Evolutionary conservation across 2,329 filamentous ascomycete genomes (phyloP).

Genomic region (Pseudopithomyces chartarum): DNA sequence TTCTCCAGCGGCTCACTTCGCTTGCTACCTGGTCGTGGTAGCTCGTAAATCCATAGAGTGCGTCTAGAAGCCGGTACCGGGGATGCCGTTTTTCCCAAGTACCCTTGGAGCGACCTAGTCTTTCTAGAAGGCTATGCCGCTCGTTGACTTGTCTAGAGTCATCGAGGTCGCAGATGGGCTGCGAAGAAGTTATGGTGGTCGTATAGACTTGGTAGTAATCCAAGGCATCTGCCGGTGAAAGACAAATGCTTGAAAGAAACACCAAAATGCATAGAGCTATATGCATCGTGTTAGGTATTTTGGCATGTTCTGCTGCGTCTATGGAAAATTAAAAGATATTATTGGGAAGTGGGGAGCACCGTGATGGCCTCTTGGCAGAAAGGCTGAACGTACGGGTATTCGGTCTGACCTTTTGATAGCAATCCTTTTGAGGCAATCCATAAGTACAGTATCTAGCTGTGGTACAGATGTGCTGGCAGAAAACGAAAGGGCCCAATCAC

Average conservation of each 20-base stretch:
- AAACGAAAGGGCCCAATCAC: too few relatives aligned
- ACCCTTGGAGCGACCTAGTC: background rate
- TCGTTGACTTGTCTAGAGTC: background rate
- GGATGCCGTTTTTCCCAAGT: background rate
- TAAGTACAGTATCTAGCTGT: too few relatives aligned
- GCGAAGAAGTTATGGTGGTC: background rate
- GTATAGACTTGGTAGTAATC: background rate
- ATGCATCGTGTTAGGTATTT: too few relatives aligned
- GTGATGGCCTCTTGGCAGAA: background rate
- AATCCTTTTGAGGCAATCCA: too few relatives aligned
- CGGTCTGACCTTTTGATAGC: too few relatives aligned
- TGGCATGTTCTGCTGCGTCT: too few relatives aligned
- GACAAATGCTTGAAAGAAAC: background rate
- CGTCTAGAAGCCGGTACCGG: background rate
- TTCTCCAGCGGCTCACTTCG: slow-evolving; percentile 29
- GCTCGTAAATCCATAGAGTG: background rate
- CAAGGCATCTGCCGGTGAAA: background rate
- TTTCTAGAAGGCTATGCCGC: background rate
- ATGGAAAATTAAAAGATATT: too few relatives aligned
- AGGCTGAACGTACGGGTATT: background rate
- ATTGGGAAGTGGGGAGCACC: background rate
- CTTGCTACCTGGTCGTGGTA: background rate
- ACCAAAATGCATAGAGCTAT: background rate
- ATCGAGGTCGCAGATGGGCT: background rate
- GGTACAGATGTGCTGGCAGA: too few relatives aligned